Base-by-base conservation (phyloP, 805 yeast species). In the Diddensiella caesifluorescens region DNA sequence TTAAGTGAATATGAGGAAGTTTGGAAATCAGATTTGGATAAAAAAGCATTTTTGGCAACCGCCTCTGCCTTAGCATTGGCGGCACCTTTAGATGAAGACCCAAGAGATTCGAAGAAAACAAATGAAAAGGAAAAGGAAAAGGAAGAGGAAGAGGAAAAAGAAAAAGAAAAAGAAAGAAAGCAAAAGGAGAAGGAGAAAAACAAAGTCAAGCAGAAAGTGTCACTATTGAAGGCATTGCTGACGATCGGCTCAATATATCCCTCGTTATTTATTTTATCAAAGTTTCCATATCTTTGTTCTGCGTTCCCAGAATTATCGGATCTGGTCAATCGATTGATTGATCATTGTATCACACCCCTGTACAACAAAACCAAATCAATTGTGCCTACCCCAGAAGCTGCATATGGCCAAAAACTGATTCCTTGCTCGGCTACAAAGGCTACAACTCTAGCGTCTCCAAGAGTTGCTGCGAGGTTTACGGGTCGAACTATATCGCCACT, bases 31-130 rank as follows among this genome's bases (percentile, higher is more conserved):
- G 66, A 70, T 6, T 56, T 74, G 42, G 78, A 79, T 12, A 75
- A 75, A 9, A 73, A 77, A 44, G 75, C 83, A 0, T 68, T 70
- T 52, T 67, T 69, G 47, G 81, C 89, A 0, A 71, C 75, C 19
- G 81, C 85, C 0, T 84, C 82, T 47, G 95, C 95, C 0, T 64
- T 89, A 37, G 92, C 97, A 0, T 59, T 88, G 51, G 95, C 96
- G 4, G 92, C 92, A 6, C 95, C 95, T 0, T 66, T 89, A 28
- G 68, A 71, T 3, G 79, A 76, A 28, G 90, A 82, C 10, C 84
- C 76, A 15, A 83, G 75, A 19, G 77, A 70, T 5, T 67, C 63
- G 5, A 5, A 12, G 5, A 18, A 34, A 25, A 5, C 27, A 2
- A 28, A 26, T 22, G 32, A 26, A 6, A 20, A 10, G 3, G 21